A percentile compares a stretch with the other conserved stretches of the same genome.
Evolutionary conservation across 345 rosid genomes (phyloP).

Genomic region (Moricandia moricandioides): DNA sequence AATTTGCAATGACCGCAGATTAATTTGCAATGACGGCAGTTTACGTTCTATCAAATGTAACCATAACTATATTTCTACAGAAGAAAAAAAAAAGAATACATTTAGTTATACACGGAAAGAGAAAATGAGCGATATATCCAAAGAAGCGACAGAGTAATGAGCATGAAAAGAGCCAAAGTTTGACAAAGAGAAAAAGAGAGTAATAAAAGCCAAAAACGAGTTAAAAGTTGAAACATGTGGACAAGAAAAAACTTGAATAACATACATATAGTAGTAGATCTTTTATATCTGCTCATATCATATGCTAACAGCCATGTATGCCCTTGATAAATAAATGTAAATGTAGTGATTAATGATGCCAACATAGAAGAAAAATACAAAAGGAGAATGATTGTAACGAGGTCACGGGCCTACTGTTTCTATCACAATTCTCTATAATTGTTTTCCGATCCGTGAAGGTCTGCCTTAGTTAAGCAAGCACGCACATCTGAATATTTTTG

Average conservation of each 20-base stretch:
- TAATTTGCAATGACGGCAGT: too few relatives aligned
- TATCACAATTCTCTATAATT: slow-evolving; percentile 15
- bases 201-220: slow-evolving; percentile 17
- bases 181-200: background rate
- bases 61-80: background rate
- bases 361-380: slow-evolving; percentile 24
- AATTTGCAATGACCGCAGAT: too few relatives aligned
- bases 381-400: slow-evolving; percentile 16
- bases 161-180: slow-evolving; percentile 12
- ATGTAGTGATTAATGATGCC: background rate
- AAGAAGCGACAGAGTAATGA: background rate
- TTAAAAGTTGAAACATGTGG: slow-evolving; percentile 18
- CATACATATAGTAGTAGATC: background rate
- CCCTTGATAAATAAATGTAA: background rate
- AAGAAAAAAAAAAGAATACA: background rate
- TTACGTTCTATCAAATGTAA: background rate
- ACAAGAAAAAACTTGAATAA: slow-evolving; percentile 1
- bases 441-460: slow-evolving; percentile 24
- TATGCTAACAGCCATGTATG: background rate
- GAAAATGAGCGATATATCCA: slow-evolving; percentile 17
- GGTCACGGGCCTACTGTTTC: slow-evolving; percentile 37
- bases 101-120: background rate
- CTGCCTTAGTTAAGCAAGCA: background rate
- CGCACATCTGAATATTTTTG: background rate
- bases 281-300: background rate